Percentiles rank a stretch among this genome's conserved stretches.
Evolutionary conservation across 192 early-diverging fungal genomes (phyloP).

Genomic region (Coemansia sp.): DNA sequence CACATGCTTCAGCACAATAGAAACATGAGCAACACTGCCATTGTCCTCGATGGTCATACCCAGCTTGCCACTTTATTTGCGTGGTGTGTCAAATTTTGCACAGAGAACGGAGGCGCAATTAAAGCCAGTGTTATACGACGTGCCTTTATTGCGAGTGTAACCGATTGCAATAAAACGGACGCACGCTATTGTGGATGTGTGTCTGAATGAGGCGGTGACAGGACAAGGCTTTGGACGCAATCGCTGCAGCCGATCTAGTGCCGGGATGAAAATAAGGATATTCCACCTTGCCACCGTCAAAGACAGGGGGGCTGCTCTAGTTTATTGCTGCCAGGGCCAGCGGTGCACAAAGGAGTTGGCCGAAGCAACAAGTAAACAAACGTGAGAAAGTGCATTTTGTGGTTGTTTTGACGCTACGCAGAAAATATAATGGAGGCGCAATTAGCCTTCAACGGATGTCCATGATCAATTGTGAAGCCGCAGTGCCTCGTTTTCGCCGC

Average conservation of each 20-base stretch:
- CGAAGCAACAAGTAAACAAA: neutral
- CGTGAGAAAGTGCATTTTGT: neutral
- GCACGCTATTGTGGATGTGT: neutral
- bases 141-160: neutral
- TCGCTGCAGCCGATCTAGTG: constrained; percentile 1
- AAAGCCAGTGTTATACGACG: neutral
- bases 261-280: neutral
- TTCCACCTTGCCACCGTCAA: neutral
- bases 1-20: neutral
- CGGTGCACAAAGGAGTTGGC: no score
- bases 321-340: neutral
- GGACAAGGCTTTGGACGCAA: neutral
- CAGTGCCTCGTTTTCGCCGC: neutral
- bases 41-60: neutral
- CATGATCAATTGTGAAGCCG: neutral
- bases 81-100: no score
- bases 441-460: neutral
- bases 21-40: neutral
- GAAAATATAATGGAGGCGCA: neutral
- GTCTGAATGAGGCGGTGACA: neutral
- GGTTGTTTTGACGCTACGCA: neutral
- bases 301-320: neutral
- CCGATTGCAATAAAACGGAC: neutral
- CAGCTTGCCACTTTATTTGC: neutral
- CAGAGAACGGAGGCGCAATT: neutral